Evolutionary conservation across 2,329 filamentous ascomycete genomes (phyloP), one percentile per base, ranked within the genome.

Genomic region (Cladosporium sp.): DNA sequence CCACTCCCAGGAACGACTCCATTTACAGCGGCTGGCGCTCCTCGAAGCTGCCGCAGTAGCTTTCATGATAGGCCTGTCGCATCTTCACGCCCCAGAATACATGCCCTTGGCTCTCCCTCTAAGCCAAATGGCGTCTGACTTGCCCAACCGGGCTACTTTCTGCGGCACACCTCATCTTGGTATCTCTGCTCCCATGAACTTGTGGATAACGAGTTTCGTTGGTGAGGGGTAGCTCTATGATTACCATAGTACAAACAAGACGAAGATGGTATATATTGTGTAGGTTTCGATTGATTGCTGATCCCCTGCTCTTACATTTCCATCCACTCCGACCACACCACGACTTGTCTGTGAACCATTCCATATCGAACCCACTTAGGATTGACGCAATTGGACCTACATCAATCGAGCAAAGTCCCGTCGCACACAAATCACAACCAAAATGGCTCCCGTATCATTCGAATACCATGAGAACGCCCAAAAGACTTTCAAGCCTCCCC

Each of bases 381-480:
- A 8, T 17, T 22, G 25, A 34, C 25, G 17, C 20, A n/a, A 8
- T 15, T 45, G 5, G 8, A 47, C 3, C 6, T 4, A 25, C 9
- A 43, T 9, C 20, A 20, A 47, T 25, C 3, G 6, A 25, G 25
- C 25, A 25, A 6, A 25, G 25, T 25, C 25, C 5, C 6, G 2
- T 34, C 30, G 9, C 8, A 34, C 30, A 34, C 30, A 34, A 30
- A 30, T 47, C 14, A 4, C 43, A 39, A 55, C 11, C 49, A 50
- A 50, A n/a, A 56, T 56, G 54, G 42, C 40, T 6, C 20, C 54
- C 19, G 20, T 70, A 55, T 67, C 70, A 38, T 78, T 84, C 70
- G 77, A 75, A 54, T 80, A 87, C 73, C 82, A 79, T 70, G 67
- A 78, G 52, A 78, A 84, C 67, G 84, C 84, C 0, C 84, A 87